Evolutionary conservation across 2,329 filamentous ascomycete species (phyloP), one percentile per base, ranked within the genome.

Genomic region (Diaporthe amygdali): DNA sequence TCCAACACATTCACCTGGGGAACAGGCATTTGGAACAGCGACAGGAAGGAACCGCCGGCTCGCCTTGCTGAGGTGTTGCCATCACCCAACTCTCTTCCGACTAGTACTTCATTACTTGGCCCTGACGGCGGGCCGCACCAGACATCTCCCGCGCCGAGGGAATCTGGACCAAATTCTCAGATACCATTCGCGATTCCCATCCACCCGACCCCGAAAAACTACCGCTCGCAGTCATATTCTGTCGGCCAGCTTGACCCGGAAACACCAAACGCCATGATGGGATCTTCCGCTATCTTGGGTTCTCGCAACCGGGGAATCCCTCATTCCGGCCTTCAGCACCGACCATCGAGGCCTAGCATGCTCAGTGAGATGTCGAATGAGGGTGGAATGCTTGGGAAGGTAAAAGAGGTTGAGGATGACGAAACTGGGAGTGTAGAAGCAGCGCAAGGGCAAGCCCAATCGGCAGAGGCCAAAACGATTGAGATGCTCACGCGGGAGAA

Each of bases 141-240:
- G 75, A 84, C 85, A 0, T 87, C 88, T 44, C 85, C 85, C 56
- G 84, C 81, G 69, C 85, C 84, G 56, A 86, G 85, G 78, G 88
- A 88, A 75, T 87, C 80, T 76, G 87, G 81, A 41, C 84, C 84
- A 51, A 91, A 88, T 73, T 81, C 86, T 75, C 90, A 96, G 74
- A 93, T 97, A 68, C 94, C 94, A 1, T 97, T 97, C 77, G 89
- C 93, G 8, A 97, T 97, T 75, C 95, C 95, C 5, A 86, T 97
- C 25, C 94, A 97, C 74, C 95, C 96, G 0, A 96, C 94, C 0
- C 94, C 94, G 2, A 98, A 98, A 81, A 95, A 94, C 1, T 96
- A 97, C 77, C 92, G 96, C 52, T 99, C 96, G 7, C 94, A 98
- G 81, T 98, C 96, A 5, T 98, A 98, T 81, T 98, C 96, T 0